Base-by-base conservation (phyloP, 2,329 filamentous ascomycete genomes). In the Emmonsia crescens region DNA sequence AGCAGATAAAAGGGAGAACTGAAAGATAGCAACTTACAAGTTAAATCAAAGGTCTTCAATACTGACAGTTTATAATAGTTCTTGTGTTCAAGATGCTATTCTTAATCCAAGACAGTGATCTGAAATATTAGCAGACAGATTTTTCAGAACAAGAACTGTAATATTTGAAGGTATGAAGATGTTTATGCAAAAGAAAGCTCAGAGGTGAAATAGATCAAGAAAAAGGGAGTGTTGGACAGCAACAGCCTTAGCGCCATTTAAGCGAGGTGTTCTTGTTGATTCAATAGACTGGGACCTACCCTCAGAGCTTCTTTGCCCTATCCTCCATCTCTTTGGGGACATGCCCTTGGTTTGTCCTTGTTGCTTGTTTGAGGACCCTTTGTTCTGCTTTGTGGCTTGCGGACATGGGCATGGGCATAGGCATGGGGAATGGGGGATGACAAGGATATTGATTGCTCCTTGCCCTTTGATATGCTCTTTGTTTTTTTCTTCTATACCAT, bases 251-350 rank as follows among this genome's bases (percentile, higher is more conserved):
- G 56, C 16, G 27, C 40, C 16, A 46, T 57, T 46, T 57, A 57
- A 57, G 56, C 56, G 56, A 57, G 38, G 56, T 57, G 56, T 46
- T 57, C 12, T 33, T 57, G 56, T 57, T 56, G 10, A 56, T 19
- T 56, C 16, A 33, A 24, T 14, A 19, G 31, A 56, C 52, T 27
- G 33, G 19, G 12, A 19, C 21, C 33, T 24, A 6, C 1, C n/a
- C 33, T 56, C 14, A 21, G 29, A 16, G 29, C 9, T 54, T n/a
- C 29, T 54, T 54, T 54, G 24, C 29, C 19, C 29, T 33, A 36
- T 36, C 19, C 33, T 40, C 36, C 12, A 24, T 14, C 31, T 27
- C 31, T 40, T 56, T 56, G 33, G 8, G 21, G 5, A 29, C 21
- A 40, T 40, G 33, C 33, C 33, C 3, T 19, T 16, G 9, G 10